These are phyloP conservation scores for Erodium maritimum DNA, from an alignment of 345 rosid species.

Conservation along the genomic window DNA sequence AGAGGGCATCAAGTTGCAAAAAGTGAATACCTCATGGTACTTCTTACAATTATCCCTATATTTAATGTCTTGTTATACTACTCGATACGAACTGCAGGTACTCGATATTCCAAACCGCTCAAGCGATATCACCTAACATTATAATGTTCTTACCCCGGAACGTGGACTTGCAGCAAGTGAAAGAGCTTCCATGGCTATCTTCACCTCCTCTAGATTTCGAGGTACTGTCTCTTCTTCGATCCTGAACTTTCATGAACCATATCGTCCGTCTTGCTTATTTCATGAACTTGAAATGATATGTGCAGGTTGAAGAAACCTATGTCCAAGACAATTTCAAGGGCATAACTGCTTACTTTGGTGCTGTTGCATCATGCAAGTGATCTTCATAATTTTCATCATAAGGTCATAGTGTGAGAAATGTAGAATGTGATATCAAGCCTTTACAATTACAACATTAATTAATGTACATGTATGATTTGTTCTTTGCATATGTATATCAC, in stretches of 20 bases:
- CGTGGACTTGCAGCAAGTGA: constrained; percentile 18
- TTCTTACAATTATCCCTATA: too few species aligned
- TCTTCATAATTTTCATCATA: neutral
- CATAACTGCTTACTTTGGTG: constrained; percentile 17
- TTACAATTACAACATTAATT: too few species aligned
- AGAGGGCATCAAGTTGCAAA: too few species aligned
- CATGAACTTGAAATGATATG: neutral
- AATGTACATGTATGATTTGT: too few species aligned
- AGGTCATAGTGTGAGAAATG: too few species aligned
- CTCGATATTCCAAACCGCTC: constrained; percentile 19
- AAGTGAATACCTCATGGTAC: too few species aligned
- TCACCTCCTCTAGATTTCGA: constrained; percentile 22
- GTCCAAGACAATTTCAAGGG: constrained; percentile 20
- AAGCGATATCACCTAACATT: constrained; percentile 14
- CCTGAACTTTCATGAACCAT: too few species aligned
- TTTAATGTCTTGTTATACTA: neutral
- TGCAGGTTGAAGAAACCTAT: constrained; percentile 19
- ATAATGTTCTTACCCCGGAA: constrained; percentile 22
- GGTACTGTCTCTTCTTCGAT: constrained; percentile 6
- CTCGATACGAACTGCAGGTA: constrained; percentile 10
- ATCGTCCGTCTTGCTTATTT: neutral
- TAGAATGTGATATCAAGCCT: too few species aligned
- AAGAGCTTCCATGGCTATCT: constrained; percentile 25
- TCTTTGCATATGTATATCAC: too few species aligned
- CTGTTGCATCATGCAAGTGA: constrained; percentile 1